Base-by-base conservation (phyloP, 192 early-diverging fungal genomes). In the Podila epicladia region DNA sequence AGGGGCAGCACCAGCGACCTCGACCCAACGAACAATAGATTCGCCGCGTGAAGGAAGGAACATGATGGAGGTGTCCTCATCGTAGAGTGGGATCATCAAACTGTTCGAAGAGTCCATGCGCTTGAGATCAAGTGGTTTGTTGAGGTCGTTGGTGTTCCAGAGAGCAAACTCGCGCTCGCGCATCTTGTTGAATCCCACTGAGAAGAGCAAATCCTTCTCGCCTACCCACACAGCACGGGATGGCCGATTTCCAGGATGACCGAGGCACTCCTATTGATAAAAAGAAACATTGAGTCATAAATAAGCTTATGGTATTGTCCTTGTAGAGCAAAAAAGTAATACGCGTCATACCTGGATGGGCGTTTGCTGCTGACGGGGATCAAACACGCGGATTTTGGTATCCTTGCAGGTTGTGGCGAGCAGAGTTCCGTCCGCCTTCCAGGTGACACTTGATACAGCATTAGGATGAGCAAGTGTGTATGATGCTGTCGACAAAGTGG, bases 21-120 rank as follows among this genome's bases (percentile, higher is more conserved):
- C 91, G 12, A 91, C 77, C 83, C 92, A 96, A 24, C 90, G 87
- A 20, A 96, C 75, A 8, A 82, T 82, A 12, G 88, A 85, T 59
- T 96, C 94, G 12, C 94, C 94, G 57, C 85, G 78, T 4, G 75
- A 87, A 69, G 71, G 83, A 19, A 96, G 67, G 67, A 93, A 97
- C 17, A 95, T 76, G 22, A 93, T 88, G 9, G 87, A 87, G 0
- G 95, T 95, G 72, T 97, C 96, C 48, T 89, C 84, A 71, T 97
- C 96, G 62, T 89, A 95, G 20, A 95, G 75, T 5, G 95, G 93
- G 13, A 91, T 75, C 20, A 94, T 72, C 7, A 92, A 67, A n/a
- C 94, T 93, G 11, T 90, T 89, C 4, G 91, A 92, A 2, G 89
- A 87, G 62, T 95, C 94, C 31, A 96, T 66, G 22, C 79, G 83